Evolutionary conservation across 1,139 yeast species (phyloP), one percentile per base, ranked within the genome.

Genomic region (Yamadazyma buinensis): DNA sequence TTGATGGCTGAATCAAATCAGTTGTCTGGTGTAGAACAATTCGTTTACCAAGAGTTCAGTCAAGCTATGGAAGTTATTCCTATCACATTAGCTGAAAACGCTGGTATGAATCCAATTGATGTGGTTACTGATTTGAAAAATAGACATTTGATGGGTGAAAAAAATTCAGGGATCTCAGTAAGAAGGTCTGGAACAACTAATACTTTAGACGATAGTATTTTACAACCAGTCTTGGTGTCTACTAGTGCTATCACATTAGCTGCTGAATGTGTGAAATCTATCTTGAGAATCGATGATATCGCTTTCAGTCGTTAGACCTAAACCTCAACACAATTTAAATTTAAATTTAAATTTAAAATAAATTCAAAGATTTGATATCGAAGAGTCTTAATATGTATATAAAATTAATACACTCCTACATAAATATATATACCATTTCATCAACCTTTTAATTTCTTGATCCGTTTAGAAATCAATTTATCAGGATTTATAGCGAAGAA

Each of bases 81-180:
- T 46, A 87, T 96, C 3, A 94, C 98, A 3, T 72, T 92, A 47
- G 97, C 99, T 8, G 98, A 94, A 64, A 94, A 92, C 57, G 97
- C 98, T 12, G 99, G 99, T 39, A 68, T 92, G 57, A 88, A 92
- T 59, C 88, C 96, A 45, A 87, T 94, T 51, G 85, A 86, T 48
- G 95, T 94, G 32, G 95, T 92, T 27, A 92, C 98, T 13, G 98
- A 94, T 46, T 74, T 92, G 50, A 84, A 97, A 59, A 84, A 85
- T 55, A 81, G 84, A 60, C 98, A 94, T 58, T 97, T 84, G 54
- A 73, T 73, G 45, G 97, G 97, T 37, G 96, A 90, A 59, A 74
- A 70, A 48, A 83, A 87, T 52, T 95, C 97, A n/a, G 99, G 98
- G 37, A 88, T 92, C 44, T 84, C 95, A 27, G 95, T 88, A 34